Conservation (phyloP, 148 eudicot species). For the Oxyria digyna region DNA sequence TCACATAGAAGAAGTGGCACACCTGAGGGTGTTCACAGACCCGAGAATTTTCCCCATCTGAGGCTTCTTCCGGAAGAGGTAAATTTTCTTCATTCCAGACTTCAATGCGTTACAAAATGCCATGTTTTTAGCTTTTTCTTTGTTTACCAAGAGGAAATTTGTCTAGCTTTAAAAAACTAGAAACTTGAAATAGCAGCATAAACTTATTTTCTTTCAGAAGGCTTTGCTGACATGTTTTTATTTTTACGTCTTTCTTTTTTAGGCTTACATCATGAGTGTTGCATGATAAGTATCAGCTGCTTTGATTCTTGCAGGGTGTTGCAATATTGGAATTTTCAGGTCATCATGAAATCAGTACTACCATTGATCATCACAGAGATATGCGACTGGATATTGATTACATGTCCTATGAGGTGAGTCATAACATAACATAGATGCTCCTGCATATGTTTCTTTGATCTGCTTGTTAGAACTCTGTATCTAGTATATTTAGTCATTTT, state of each 20-base stretch:
- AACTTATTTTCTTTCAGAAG: not conserved
- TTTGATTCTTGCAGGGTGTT: slow-evolving; percentile 41
- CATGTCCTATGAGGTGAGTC: slow-evolving; percentile 93
- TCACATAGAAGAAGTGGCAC: slow-evolving; percentile 46
- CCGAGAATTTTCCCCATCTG: slow-evolving; percentile 50
- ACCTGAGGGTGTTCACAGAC: slow-evolving; percentile 45
- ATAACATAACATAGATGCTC: not conserved
- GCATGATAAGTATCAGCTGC: slow-evolving; percentile 1
- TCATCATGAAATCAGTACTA: slow-evolving; percentile 48
- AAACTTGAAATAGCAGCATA: not conserved
- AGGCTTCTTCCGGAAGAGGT: slow-evolving; percentile 69
- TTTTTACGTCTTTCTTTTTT: not conserved
- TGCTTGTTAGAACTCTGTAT: not conserved
- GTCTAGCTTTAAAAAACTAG: not conserved
- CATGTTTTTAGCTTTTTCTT: not conserved
- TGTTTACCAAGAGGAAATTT: not conserved
- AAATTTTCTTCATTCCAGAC: slow-evolving; percentile 21
- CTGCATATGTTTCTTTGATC: not conserved
- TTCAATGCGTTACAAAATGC: too few species aligned
- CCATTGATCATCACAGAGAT: slow-evolving; percentile 65
- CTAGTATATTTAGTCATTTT: not conserved
- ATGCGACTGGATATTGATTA: slow-evolving; percentile 90
- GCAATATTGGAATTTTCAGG: slow-evolving; percentile 65
- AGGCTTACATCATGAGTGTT: not conserved
- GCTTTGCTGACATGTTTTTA: not conserved